Evolutionary conservation across 306 rosid species (phyloP), one percentile per base, ranked within the genome.

Genomic region (Ormosia emarginata): DNA sequence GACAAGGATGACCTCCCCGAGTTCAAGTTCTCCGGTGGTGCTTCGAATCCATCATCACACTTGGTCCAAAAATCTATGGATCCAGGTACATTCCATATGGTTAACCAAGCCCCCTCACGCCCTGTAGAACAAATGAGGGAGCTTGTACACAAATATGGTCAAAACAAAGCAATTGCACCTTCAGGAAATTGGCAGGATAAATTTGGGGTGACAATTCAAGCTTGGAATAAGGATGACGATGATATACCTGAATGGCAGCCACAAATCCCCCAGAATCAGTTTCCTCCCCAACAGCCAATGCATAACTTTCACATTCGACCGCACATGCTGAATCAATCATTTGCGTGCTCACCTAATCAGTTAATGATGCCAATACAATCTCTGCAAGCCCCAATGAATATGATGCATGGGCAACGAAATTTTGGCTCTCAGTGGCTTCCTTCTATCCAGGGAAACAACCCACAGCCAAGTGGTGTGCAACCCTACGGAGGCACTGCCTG

Each of bases 211-310:
- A 67, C 88, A 0, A 79, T 86, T 44, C 91, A 91, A 65, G 91
- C 93, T 0, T 92, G 97, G 98, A 91, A 89, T 53, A 97, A 94
- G 2, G 97, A 95, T 0, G 99, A 95, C 0, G 98, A 95, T 8
- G 99, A 95, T 52, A 95, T 95, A 7, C 99, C 98, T 1, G 98
- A 93, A 85, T 95, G 99, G 99, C 94, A 92, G 79, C 99, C 99
- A 6, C 89, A 88, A 67, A 80, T 79, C 12, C 68, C 86, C 1
- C 91, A 81, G 80, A 82, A 73, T 67, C 97, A 82, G 80, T 49
- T 81, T 6, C 86, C 72, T 13, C 77, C 86, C 0, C 89, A 81
- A 6, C 90, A 49, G n/a, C 41, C 87, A 4, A 66, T 79, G 52
- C 89, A 49, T 10, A 81, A 76, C 81, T 79, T 46, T 41, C 88